phyloP scores from a whole-genome alignment of 768 basidiomycete genomes.

The Lactifluus pinguis region DNA sequence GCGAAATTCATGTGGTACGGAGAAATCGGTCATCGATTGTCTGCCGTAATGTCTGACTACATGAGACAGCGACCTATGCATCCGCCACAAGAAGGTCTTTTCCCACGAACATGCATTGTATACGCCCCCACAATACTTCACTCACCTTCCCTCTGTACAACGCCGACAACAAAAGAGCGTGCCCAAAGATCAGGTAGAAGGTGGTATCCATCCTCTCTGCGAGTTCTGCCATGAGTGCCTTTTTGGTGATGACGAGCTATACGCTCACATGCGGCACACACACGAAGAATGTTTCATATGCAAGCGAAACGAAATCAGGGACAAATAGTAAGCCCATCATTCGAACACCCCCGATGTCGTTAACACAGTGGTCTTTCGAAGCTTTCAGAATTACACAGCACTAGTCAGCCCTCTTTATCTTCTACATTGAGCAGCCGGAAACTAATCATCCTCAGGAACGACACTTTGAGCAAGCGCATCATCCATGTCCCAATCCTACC shows the following conservation, averaged over 20 bases:
- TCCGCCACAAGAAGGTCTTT: conserved; percentile 87
- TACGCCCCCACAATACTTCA: conserved; percentile 47
- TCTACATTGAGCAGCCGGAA: neutral
- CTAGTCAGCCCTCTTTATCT: conserved; percentile 37
- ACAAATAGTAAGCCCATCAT: conserved; percentile 65
- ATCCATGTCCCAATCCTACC: conserved; percentile 59
- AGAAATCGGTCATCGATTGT: neutral
- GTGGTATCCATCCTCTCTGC: conserved; percentile 70
- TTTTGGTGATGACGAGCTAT: conserved; percentile 91
- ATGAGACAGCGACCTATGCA: conserved; percentile 68
- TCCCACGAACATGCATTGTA: conserved; percentile 91
- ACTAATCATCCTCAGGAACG: conserved; percentile 41
- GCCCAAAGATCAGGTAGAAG: conserved; percentile 51
- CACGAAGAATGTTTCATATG: conserved; percentile 98
- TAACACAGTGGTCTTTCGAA: conserved; percentile 24
- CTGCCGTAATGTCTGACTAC: neutral
- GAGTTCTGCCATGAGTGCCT: conserved; percentile 90
- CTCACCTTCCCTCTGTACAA: conserved; percentile 71
- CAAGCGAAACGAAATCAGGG: conserved; percentile 65
- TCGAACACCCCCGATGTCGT: neutral
- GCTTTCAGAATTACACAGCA: conserved; percentile 72
- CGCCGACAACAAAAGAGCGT: conserved; percentile 31
- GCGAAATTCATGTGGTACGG: conserved; percentile 74
- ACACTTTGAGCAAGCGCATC: conserved; percentile 70
- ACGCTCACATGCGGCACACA: conserved; percentile 80